These are phyloP conservation scores for Populus davidiana DNA, from an alignment of 345 rosid genomes.

Conservation along the genomic window DNA sequence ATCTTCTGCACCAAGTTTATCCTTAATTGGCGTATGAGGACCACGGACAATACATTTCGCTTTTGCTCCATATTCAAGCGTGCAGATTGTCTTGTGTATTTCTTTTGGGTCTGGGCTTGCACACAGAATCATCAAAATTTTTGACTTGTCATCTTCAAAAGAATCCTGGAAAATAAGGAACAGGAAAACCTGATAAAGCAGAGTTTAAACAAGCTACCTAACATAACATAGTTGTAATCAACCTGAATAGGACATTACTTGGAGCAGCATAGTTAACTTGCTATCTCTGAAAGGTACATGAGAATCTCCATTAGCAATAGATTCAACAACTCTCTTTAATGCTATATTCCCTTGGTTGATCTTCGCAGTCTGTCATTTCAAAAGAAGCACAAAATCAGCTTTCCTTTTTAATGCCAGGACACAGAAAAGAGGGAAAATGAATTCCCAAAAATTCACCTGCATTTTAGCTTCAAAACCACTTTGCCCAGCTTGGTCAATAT, in stretches of 20 bases:
- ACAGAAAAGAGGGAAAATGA: neutral
- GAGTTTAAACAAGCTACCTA: neutral
- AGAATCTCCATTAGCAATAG: constrained; percentile 97
- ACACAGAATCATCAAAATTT: constrained; percentile 90
- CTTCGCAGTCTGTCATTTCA: constrained; percentile 73
- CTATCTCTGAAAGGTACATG: constrained; percentile 99
- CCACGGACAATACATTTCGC: constrained; percentile 95
- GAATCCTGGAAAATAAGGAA: constrained; percentile 61
- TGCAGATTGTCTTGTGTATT: constrained; percentile 90
- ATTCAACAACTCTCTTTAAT: constrained; percentile 91
- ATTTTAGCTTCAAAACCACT: constrained; percentile 88
- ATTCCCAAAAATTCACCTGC: constrained; percentile 54
- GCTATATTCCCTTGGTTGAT: constrained; percentile 97
- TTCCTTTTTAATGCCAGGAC: neutral
- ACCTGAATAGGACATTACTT: constrained; percentile 39
- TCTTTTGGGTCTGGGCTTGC: constrained; percentile 97
- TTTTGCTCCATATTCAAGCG: constrained; percentile 96
- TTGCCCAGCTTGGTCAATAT: constrained; percentile 97
- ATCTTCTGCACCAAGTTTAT: constrained; percentile 60
- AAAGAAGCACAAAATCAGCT: constrained; percentile 14
- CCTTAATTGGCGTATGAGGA: constrained; percentile 68
- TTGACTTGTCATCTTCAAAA: constrained; percentile 92
- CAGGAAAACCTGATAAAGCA: neutral
- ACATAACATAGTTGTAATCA: constrained; percentile 1
- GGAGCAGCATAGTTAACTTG: constrained; percentile 91